phyloP scores from a whole-genome alignment of 352 stramenopile genomes.

The Albugo candida region DNA sequence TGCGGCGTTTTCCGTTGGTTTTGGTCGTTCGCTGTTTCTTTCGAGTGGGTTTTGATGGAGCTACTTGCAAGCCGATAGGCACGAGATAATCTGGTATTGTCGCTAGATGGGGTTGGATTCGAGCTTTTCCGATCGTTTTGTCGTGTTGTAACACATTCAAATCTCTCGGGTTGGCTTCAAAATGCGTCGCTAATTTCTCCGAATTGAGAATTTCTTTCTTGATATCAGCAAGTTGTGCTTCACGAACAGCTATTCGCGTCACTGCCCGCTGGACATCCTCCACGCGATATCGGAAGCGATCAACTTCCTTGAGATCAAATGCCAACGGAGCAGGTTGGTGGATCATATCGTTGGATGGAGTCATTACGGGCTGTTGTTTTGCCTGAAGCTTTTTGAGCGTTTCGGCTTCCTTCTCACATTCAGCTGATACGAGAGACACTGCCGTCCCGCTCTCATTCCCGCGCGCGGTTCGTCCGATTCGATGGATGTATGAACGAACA shows the following conservation, averaged over 20 bases:
- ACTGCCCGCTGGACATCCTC: constrained; percentile 89
- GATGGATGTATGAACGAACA: constrained; percentile 92
- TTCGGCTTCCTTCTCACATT: constrained; percentile 58
- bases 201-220: constrained; percentile 98
- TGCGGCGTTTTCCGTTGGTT: constrained; percentile 52
- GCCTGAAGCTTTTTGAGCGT: constrained; percentile 83
- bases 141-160: constrained; percentile 93
- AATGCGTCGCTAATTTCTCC: constrained; percentile 90
- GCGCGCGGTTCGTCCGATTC: constrained; percentile 94
- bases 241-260: constrained; percentile 85
- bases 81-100: constrained; percentile 96
- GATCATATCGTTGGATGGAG: constrained; percentile 63
- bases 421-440: constrained; percentile 84
- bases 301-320: constrained; percentile 96
- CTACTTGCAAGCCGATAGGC: constrained; percentile 86
- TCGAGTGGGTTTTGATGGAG: constrained; percentile 45
- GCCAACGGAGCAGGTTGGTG: constrained; percentile 88
- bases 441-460: constrained; percentile 91
- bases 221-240: constrained; percentile 90
- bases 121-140: constrained; percentile 85
- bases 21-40: constrained; percentile 55
- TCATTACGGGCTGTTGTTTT: constrained; percentile 73
- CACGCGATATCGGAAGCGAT: constrained; percentile 96
- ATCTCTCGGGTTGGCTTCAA: constrained; percentile 92
- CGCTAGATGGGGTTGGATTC: constrained; percentile 87